Percentiles rank a stretch among this genome's conserved stretches.
Conservation (phyloP, 495 filamentous ascomycete species). For the Tuber borchii region DNA sequence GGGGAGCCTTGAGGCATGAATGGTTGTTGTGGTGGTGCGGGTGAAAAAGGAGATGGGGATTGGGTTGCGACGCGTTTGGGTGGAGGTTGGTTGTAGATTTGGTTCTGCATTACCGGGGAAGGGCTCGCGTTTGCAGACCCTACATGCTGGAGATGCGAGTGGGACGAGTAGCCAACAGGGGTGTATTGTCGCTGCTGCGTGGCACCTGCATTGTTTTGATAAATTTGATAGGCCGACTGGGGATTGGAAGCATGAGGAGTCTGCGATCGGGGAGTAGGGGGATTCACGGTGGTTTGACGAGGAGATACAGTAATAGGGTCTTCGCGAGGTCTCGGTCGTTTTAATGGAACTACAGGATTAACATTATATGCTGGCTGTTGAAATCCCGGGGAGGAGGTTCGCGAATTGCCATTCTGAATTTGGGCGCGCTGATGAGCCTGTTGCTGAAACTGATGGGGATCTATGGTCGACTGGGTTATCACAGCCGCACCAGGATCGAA, state of each 20-base stretch:
- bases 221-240: slow-evolving; percentile 41
- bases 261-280: slow-evolving; percentile 80
- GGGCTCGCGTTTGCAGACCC: slow-evolving; percentile 75
- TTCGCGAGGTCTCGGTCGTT: slow-evolving; percentile 72
- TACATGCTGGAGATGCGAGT: slow-evolving; percentile 70
- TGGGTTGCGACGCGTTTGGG: slow-evolving; percentile 80
- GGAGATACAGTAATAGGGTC: slow-evolving; percentile 80
- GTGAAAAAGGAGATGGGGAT: slow-evolving; percentile 86
- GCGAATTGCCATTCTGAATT: slow-evolving; percentile 77
- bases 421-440: slow-evolving; percentile 53
- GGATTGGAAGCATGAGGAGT: slow-evolving; percentile 55
- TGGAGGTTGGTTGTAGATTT: slow-evolving; percentile 59
- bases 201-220: slow-evolving; percentile 54
- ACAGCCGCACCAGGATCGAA: slow-evolving; percentile 41
- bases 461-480: slow-evolving; percentile 48
- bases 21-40: slow-evolving; percentile 57
- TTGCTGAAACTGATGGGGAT: slow-evolving; percentile 58
- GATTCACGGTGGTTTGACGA: slow-evolving; percentile 63
- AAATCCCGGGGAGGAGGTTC: slow-evolving; percentile 74
- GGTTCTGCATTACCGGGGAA: slow-evolving; percentile 76
- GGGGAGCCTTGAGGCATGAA: slow-evolving; percentile 73
- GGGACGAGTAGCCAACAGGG: slow-evolving; percentile 54
- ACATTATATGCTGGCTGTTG: slow-evolving; percentile 67
- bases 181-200: slow-evolving; percentile 52
- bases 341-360: slow-evolving; percentile 78